phyloP scores from a whole-genome alignment of 2,329 filamentous ascomycete species.

The Acrocalymma vagum region DNA sequence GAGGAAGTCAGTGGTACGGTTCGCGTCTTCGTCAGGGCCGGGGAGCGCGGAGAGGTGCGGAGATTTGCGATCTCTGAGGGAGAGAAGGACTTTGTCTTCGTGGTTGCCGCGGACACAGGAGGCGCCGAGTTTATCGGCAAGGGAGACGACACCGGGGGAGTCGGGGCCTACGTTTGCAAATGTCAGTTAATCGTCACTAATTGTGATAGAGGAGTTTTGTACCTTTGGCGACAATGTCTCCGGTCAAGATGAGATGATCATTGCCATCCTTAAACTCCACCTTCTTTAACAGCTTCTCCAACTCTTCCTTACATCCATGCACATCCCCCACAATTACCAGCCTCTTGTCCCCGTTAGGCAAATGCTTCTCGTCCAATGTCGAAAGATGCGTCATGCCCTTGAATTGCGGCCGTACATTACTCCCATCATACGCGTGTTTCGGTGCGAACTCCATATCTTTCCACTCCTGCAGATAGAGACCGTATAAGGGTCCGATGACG shows the following conservation, averaged over 20 bases:
- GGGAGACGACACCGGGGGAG: slow-evolving; percentile 77
- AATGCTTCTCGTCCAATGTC: slow-evolving; percentile 55
- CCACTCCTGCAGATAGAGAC: slow-evolving; percentile 43
- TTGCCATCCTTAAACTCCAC: slow-evolving; percentile 67
- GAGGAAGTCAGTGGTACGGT: slow-evolving; percentile 35
- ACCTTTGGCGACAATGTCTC: slow-evolving; percentile 73
- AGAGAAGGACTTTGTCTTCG: slow-evolving; percentile 84
- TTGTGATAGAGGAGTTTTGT: neutral
- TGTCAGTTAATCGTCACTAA: slow-evolving; percentile 7
- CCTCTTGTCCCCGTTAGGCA: slow-evolving; percentile 62
- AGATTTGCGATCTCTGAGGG: slow-evolving; percentile 57
- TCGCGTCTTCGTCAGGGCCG: slow-evolving; percentile 41
- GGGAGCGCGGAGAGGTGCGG: slow-evolving; percentile 26
- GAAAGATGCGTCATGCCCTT: slow-evolving; percentile 60
- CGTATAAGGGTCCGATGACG: slow-evolving; percentile 46
- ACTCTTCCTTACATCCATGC: slow-evolving; percentile 80
- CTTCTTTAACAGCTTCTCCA: slow-evolving; percentile 68
- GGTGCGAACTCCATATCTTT: slow-evolving; percentile 42
- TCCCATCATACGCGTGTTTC: slow-evolving; percentile 52
- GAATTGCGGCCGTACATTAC: slow-evolving; percentile 58
- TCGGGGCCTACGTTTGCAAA: slow-evolving; percentile 66
- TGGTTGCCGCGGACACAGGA: slow-evolving; percentile 91
- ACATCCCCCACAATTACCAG: slow-evolving; percentile 90
- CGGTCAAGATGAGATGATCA: slow-evolving; percentile 56
- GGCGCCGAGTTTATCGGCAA: slow-evolving; percentile 77